Percentiles rank a stretch among this genome's conserved stretches.
Evolutionary conservation across 2,329 filamentous ascomycete species (phyloP).

Genomic region (Monilinia aucupariae): DNA sequence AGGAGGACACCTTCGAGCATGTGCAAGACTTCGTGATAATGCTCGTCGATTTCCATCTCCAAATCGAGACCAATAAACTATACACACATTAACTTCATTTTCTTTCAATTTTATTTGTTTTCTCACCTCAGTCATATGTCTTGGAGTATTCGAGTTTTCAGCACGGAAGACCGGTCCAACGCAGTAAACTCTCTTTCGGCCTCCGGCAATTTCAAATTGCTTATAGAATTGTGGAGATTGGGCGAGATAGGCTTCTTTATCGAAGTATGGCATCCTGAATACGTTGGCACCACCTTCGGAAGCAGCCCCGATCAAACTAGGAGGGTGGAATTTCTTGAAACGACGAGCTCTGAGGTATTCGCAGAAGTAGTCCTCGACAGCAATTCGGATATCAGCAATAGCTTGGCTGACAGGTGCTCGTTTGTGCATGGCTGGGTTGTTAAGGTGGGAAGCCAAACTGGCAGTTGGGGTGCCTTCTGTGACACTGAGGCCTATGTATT

Average conservation of each 20-base stretch:
- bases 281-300: constrained; percentile 92
- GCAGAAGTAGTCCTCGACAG: constrained; percentile 56
- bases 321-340: constrained; percentile 82
- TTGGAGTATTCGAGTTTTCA: constrained; percentile 79
- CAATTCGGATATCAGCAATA: constrained; percentile 51
- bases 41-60: constrained; percentile 80
- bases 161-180: constrained; percentile 78
- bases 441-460: constrained; percentile 51
- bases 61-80: constrained; percentile 81
- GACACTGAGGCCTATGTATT: constrained; percentile 35
- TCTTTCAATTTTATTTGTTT: background rate
- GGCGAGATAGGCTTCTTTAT: constrained; percentile 71
- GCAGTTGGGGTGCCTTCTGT: constrained; percentile 62
- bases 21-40: constrained; percentile 69
- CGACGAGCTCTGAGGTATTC: constrained; percentile 71
- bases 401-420: constrained; percentile 87
- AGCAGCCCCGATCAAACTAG: constrained; percentile 81
- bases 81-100: constrained; percentile 1
- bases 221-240: constrained; percentile 85
- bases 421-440: constrained; percentile 91
- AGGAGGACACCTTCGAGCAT: constrained; percentile 71
- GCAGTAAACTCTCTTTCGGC: constrained; percentile 71
- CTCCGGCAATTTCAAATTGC: constrained; percentile 77
- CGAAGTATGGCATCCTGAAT: constrained; percentile 87
- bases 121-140: constrained; percentile 71